Evolutionary conservation across 2,329 filamentous ascomycete species (phyloP).

Genomic region (Botrytis tulipae): DNA sequence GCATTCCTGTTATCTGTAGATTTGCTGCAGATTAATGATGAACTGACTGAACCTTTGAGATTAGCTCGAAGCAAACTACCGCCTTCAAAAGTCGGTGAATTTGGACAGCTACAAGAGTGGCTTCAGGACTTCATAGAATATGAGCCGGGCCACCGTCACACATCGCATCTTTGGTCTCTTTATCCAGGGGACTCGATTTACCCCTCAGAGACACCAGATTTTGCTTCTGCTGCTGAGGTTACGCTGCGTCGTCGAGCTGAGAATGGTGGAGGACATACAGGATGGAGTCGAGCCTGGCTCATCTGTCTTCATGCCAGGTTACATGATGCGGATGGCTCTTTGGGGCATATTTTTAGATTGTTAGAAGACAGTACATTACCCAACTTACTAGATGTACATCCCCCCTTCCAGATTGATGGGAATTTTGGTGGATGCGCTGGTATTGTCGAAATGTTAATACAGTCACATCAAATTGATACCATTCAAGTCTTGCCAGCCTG

Average conservation of each 20-base stretch:
- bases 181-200: constrained; percentile 44
- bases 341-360: constrained; percentile 42
- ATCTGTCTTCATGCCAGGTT: constrained; percentile 47
- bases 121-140: constrained; percentile 41
- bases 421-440: constrained; percentile 51
- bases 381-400: constrained; percentile 47
- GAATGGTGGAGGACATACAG: constrained; percentile 46
- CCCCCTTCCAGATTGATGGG: constrained; percentile 51
- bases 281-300: constrained; percentile 50
- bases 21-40: background rate
- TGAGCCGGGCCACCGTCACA: constrained; percentile 47
- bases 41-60: background rate
- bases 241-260: constrained; percentile 38
- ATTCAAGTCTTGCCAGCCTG: constrained; percentile 5
- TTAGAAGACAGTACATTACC: constrained; percentile 44
- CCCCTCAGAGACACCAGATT: constrained; percentile 37
- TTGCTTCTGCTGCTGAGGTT: constrained; percentile 37
- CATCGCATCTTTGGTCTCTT: constrained; percentile 46
- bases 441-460: constrained; percentile 47
- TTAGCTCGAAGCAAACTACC: background rate
- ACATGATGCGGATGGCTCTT: constrained; percentile 41
- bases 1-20: constrained; percentile 32
- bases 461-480: constrained; percentile 36
- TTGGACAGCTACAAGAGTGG: constrained; percentile 46
- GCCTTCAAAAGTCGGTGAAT: constrained; percentile 32